Percentiles rank a stretch among this genome's conserved stretches.
Conservation (phyloP, 2,329 filamentous ascomycete genomes). For the Aspergillaceae sp. region DNA sequence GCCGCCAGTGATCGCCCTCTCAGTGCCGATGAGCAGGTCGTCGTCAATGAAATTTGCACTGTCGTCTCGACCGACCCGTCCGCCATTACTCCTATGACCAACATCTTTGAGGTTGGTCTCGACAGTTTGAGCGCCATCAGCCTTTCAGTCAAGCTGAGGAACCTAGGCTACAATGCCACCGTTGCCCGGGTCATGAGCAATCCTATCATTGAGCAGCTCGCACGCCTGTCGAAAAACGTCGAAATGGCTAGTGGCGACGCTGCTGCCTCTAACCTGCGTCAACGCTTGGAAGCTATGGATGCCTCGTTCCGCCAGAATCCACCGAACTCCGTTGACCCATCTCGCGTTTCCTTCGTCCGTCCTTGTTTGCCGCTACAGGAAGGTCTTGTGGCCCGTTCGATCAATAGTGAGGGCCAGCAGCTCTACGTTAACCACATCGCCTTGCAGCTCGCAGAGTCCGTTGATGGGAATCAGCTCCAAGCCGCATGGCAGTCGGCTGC, state of each 20-base stretch:
- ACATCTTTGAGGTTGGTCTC: slow-evolving; percentile 31
- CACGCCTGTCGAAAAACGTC: slow-evolving; percentile 13
- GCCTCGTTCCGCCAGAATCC: slow-evolving; percentile 10
- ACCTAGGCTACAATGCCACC: slow-evolving; percentile 24
- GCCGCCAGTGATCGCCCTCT: slow-evolving; percentile 6
- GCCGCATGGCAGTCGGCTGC: slow-evolving; percentile 21
- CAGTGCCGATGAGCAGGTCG: slow-evolving; percentile 17
- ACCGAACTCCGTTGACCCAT: slow-evolving; percentile 7
- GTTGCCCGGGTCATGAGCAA: slow-evolving; percentile 30
- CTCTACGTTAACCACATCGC: slow-evolving; percentile 34
- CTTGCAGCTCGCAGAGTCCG: slow-evolving; percentile 21
- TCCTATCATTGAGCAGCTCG: slow-evolving; percentile 26
- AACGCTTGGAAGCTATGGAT: slow-evolving; percentile 12
- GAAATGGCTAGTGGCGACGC: slow-evolving; percentile 1
- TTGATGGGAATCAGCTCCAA: slow-evolving; percentile 20
- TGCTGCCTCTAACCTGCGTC: slow-evolving; percentile 2
- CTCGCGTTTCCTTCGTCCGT: slow-evolving; percentile 11
- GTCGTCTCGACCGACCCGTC: slow-evolving; percentile 13
- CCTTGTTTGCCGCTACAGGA: slow-evolving; percentile 27
- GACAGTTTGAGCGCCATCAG: slow-evolving; percentile 32
- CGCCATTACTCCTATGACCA: slow-evolving; percentile 16
- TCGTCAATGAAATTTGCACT: slow-evolving; percentile 16
- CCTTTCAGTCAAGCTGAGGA: slow-evolving; percentile 26
- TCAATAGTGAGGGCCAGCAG: slow-evolving; percentile 21
- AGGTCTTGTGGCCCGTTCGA: slow-evolving; percentile 30